Conservation (phyloP, 2,329 filamentous ascomycete genomes). For the Dissoconium aciculare region DNA sequence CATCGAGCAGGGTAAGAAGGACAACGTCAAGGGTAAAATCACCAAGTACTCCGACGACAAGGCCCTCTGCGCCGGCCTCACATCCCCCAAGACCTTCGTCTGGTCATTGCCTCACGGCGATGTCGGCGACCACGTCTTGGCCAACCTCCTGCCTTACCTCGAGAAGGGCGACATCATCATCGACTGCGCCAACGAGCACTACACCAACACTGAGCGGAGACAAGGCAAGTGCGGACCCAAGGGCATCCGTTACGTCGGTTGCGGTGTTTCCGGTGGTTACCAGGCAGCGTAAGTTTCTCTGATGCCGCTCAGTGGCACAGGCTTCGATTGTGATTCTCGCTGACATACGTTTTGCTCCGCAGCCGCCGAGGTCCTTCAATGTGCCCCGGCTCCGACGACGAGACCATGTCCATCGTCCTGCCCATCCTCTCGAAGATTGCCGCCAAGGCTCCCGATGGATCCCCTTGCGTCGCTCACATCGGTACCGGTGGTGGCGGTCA, state of each 20-base stretch:
- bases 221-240: conserved; percentile 42
- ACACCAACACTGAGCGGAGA: conserved; percentile 44
- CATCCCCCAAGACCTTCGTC: conserved; percentile 24
- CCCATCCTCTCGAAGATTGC: conserved; percentile 47
- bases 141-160: conserved; percentile 37
- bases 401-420: conserved; percentile 43
- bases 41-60: conserved; percentile 34
- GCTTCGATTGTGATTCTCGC: not conserved
- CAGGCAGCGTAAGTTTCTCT: conserved; percentile 38
- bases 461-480: conserved; percentile 45
- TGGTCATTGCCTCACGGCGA: conserved; percentile 24
- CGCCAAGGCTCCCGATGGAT: conserved; percentile 45
- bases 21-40: conserved; percentile 25
- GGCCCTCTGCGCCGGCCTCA: conserved; percentile 35
- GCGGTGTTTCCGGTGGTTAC: conserved; percentile 55
- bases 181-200: conserved; percentile 55
- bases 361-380: conserved; percentile 48
- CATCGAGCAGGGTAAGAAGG: conserved; percentile 28
- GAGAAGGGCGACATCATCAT: conserved; percentile 50
- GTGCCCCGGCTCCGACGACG: conserved; percentile 47
- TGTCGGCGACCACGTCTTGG: conserved; percentile 34
- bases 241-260: conserved; percentile 51
- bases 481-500: conserved; percentile 52
- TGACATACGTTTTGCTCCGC: not conserved
- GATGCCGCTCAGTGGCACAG: not conserved